Percentiles rank a stretch among this genome's conserved stretches.
Conservation (phyloP, 371 early-diverging fungal species). For the Rhizopus delemar region DNA sequence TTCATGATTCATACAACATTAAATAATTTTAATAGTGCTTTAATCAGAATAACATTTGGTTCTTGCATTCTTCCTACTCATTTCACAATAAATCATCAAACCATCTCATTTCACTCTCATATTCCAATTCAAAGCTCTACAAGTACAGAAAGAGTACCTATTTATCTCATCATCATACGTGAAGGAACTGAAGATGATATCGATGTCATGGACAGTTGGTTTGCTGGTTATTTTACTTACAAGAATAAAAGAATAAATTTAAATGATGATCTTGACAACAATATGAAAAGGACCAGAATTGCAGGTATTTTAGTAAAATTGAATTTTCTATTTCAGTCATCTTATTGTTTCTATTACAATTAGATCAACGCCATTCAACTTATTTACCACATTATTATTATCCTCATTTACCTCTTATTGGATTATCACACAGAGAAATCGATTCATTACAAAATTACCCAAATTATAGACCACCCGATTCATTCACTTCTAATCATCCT, state of each 20-base stretch:
- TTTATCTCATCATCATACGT: conserved; percentile 16
- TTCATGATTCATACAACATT: conserved; percentile 10
- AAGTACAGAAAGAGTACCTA: conserved; percentile 13
- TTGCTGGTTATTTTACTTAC: conserved; percentile 14
- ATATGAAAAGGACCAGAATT: neutral
- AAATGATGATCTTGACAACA: neutral
- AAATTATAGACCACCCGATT: conserved; percentile 2
- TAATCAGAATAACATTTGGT: conserved; percentile 17
- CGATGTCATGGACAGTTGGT: conserved; percentile 21
- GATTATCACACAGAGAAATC: neutral
- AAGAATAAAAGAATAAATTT: conserved; percentile 11
- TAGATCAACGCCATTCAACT: neutral
- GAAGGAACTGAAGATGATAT: conserved; percentile 3
- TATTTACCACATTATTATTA: neutral
- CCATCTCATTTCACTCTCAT: neutral
- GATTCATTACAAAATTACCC: conserved; percentile 1
- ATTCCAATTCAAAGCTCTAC: conserved; percentile 5
- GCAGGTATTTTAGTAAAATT: too few species aligned
- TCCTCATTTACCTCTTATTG: neutral
- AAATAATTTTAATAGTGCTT: conserved; percentile 2
- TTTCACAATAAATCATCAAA: conserved; percentile 9
- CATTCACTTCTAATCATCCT: neutral
- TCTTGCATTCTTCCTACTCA: conserved; percentile 24
- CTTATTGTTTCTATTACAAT: too few species aligned
- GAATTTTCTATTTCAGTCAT: too few species aligned